Percentiles rank a stretch among this genome's conserved stretches.
Evolutionary conservation across 2,329 filamentous ascomycete genomes (phyloP).

Genomic region (Knoxdaviesia capensis): DNA sequence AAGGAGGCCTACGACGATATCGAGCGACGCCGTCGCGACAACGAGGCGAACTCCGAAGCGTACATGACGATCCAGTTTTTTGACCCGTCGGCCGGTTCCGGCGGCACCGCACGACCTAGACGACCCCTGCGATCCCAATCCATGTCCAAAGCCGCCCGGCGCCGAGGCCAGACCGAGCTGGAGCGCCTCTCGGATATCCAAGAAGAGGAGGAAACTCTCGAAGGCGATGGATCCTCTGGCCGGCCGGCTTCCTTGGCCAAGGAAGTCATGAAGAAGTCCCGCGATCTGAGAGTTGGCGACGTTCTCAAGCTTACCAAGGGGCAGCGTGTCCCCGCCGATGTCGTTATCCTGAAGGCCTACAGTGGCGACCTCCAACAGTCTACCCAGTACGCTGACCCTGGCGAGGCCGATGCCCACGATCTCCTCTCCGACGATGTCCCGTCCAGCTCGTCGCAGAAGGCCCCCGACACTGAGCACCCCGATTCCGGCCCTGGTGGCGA

Average conservation of each 20-base stretch:
- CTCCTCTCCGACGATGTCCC: too few relatives aligned
- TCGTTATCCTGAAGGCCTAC: slow-evolving; percentile 75
- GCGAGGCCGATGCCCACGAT: slow-evolving; percentile 5
- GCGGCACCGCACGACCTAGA: neutral
- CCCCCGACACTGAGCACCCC: neutral
- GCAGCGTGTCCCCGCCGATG: slow-evolving; percentile 82
- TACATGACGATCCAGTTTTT: slow-evolving; percentile 63
- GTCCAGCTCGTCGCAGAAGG: neutral
- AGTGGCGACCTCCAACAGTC: slow-evolving; percentile 1
- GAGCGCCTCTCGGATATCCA: slow-evolving; percentile 39
- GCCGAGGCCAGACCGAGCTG: slow-evolving; percentile 7
- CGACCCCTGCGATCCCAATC: slow-evolving; percentile 23
- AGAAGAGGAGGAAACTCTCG: slow-evolving; percentile 42
- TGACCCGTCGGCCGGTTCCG: slow-evolving; percentile 20
- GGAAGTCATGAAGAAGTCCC: slow-evolving; percentile 63
- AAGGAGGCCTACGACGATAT: slow-evolving; percentile 96
- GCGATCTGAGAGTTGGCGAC: slow-evolving; percentile 82
- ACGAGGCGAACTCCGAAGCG: slow-evolving; percentile 82
- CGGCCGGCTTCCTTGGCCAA: slow-evolving; percentile 29
- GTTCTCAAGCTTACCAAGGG: slow-evolving; percentile 86
- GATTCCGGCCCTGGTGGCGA: slow-evolving; percentile 44
- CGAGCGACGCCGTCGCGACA: slow-evolving; percentile 63
- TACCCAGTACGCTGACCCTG: neutral
- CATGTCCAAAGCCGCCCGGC: slow-evolving; percentile 4
- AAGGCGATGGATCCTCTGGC: slow-evolving; percentile 17